These are phyloP conservation scores for Camellia sinensis DNA, from an alignment of 148 eudicot genomes.

Conservation along the genomic window DNA sequence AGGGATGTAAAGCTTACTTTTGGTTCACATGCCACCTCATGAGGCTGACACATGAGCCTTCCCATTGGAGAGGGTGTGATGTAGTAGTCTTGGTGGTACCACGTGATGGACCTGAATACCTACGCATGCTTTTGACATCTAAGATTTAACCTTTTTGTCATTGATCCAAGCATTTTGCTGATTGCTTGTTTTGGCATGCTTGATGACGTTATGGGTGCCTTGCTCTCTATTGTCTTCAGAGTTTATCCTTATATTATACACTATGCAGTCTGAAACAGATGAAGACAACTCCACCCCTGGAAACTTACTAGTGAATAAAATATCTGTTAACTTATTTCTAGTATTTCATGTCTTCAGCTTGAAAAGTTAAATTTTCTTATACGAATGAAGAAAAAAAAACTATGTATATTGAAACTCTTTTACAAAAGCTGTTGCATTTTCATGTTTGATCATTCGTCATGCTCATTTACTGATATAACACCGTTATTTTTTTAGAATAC, in stretches of 20 bases:
- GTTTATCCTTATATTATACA: neutral
- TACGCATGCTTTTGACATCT: no score
- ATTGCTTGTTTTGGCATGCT: no score
- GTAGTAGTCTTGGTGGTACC: no score
- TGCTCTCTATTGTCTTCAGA: no score
- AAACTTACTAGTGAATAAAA: neutral
- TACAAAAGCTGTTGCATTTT: neutral
- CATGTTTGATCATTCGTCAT: neutral
- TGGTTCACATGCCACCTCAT: no score
- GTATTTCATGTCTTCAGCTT: neutral
- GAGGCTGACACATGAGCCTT: no score
- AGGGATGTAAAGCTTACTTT: no score
- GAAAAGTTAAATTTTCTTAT: neutral
- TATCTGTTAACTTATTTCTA: neutral
- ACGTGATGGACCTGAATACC: no score
- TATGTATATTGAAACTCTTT: neutral
- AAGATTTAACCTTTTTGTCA: no score
- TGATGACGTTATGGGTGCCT: no score
- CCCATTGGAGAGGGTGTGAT: no score
- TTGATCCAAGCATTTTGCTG: no score
- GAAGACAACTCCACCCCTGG: neutral
- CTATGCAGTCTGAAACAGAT: neutral
- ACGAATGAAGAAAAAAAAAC: neutral
- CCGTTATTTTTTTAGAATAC: slow-evolving; percentile 43
- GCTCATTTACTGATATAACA: neutral